Base-by-base conservation (phyloP, 331 rosid genomes). In the Prunus yedoensis region DNA sequence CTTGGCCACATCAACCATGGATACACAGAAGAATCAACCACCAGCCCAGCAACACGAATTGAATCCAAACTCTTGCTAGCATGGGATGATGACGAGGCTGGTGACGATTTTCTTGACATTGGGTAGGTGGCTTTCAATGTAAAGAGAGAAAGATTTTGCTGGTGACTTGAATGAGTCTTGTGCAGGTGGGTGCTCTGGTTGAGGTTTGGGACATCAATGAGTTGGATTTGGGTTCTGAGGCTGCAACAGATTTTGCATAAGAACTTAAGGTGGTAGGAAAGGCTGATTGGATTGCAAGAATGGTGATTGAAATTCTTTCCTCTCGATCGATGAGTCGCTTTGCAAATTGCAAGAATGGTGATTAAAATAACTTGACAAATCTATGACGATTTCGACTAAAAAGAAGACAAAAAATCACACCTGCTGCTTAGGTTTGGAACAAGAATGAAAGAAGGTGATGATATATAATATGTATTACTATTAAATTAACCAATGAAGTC, bases 41-140 rank as follows among this genome's bases (percentile, higher is more conserved):
- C 76, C 67, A 80, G 43, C 3, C 72, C 79, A 12, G 38, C 66
- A 58, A 80, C 74, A 4, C 16, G 76, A 66, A 12, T 46, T 8
- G 66, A 53, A 64, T 63, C 64, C 1, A 58, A 21, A 20, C 61
- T 56, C 11, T 20, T 10, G 1, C 5, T 27, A 30, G 23, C 21
- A 2, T 18, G 46, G 3, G 25, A 18, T 17, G 83, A 71, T 6
- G 85, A 83, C 41, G n/a, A 86, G 75, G 57, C 41, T 49, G 14
- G 79, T 62, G 8, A 89, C 8, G 1, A 83, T 68, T 66, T 78
- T 35, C 78, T 60, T 83, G 50, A 89, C 86, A 70, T 81, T 77
- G 43, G 88, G 89, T 4, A 72, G 35, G 28, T 84, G 81, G 71
- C 71, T 80, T 63, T 86, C 78, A 41, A 79, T 62, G 80, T 27